Evolutionary conservation across 1,284 basidiomycete species (phyloP).

Genomic region (Ceratobasidium sp.): DNA sequence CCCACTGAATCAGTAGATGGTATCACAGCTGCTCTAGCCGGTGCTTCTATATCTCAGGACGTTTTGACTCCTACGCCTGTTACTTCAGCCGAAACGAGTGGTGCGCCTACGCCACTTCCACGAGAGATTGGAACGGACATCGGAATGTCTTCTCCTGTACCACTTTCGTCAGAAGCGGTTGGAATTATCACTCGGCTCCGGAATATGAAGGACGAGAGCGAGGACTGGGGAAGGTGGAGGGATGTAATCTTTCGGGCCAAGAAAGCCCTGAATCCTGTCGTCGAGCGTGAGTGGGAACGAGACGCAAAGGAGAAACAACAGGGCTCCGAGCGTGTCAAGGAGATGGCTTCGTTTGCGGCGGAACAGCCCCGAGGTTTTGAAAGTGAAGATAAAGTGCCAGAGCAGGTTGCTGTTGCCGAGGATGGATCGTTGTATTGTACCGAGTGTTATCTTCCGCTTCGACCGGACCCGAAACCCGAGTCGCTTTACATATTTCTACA

Average conservation of each 20-base stretch:
- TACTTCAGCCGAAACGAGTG: neutral
- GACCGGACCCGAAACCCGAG: constrained; percentile 92
- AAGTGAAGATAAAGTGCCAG: constrained; percentile 38
- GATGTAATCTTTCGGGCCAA: constrained; percentile 86
- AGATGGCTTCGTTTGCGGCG: constrained; percentile 25
- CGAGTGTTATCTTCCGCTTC: constrained; percentile 90
- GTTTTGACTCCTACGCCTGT: constrained; percentile 28
- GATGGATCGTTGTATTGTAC: constrained; percentile 72
- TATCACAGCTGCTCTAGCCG: constrained; percentile 27
- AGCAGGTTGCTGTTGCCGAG: constrained; percentile 39
- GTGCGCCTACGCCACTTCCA: constrained; percentile 68
- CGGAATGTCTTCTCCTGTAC: constrained; percentile 90
- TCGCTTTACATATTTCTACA: constrained; percentile 95
- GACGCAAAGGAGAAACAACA: constrained; percentile 7
- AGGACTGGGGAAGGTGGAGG: constrained; percentile 92
- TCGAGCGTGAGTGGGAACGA: constrained; percentile 39
- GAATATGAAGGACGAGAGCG: constrained; percentile 92
- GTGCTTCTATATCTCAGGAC: constrained; percentile 12
- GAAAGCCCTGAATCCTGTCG: constrained; percentile 56
- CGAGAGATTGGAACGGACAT: constrained; percentile 89
- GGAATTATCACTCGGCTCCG: constrained; percentile 86
- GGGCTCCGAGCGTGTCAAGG: constrained; percentile 7
- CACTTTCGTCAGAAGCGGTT: constrained; percentile 87
- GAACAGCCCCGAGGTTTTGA: constrained; percentile 15
- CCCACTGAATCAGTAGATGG: constrained; percentile 15